A percentile compares a stretch with the other conserved stretches of the same genome.
Conservation (phyloP, 2,329 filamentous ascomycete genomes). For the Arthroderma sp. region DNA sequence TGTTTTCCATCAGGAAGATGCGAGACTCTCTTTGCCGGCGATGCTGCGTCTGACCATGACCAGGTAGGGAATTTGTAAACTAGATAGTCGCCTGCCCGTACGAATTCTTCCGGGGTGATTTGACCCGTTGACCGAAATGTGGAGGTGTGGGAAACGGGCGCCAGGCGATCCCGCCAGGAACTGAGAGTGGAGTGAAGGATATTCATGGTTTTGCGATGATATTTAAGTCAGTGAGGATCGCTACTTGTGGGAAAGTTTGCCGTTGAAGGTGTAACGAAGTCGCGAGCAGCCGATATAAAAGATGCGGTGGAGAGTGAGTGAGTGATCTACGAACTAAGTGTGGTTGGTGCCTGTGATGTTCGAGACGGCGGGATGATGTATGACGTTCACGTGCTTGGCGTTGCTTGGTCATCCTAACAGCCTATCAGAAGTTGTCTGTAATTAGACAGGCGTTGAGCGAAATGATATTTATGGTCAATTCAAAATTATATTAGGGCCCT, state of each 20-base stretch:
- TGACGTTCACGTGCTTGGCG: no score
- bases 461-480: no score
- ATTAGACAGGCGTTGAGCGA: no score
- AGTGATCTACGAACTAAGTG: no score
- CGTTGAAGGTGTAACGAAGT: no score
- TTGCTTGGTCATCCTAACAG: no score
- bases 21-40: constrained; percentile 60
- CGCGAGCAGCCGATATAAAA: no score
- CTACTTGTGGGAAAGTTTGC: no score
- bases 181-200: constrained; percentile 87
- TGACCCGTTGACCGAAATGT: constrained; percentile 89
- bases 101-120: constrained; percentile 94
- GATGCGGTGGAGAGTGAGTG: no score
- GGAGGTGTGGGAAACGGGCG: constrained; percentile 76
- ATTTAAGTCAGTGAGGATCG: neutral
- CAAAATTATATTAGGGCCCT: no score
- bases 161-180: constrained; percentile 79
- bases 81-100: constrained; percentile 89
- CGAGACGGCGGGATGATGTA: no score
- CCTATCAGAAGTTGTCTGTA: no score
- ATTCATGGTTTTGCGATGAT: constrained; percentile 48
- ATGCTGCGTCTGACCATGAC: constrained; percentile 86
- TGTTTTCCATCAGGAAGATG: constrained; percentile 85
- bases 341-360: neutral
- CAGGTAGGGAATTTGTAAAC: constrained; percentile 99